Base-by-base conservation (phyloP, 2,329 filamentous ascomycete genomes). In the Thelonectria rubi region DNA sequence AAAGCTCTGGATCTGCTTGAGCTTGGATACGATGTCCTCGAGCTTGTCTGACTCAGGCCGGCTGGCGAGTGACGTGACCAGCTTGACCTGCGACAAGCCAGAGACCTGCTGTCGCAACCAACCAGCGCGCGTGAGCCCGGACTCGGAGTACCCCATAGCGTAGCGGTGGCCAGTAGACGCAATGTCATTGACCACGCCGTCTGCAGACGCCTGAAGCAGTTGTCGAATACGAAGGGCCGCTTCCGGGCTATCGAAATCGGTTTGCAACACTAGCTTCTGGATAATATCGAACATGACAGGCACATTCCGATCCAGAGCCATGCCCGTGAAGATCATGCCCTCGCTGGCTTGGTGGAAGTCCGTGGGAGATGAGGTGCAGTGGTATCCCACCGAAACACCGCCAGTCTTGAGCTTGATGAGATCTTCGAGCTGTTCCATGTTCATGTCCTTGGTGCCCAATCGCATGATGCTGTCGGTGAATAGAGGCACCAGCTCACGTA, bases 341-440 rank as follows among this genome's bases (percentile, higher is more conserved):
- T 99, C 95, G 17, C 86, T 88, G 9, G 89, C 91, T 24, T 85
- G 81, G 30, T 85, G 83, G 56, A 92, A 87, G 66, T 94, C 87
- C 1, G 84, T 84, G 0, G 94, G 92, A 2, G 89, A 93, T 0
- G 94, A 87, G 0, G 90, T 88, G n/a, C 90, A 87, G 77, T 96
- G 91, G 69, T 97, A 94, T 1, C 91, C 89, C 15, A 96, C 88
- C 3, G 89, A 91, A 39, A 99, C 86, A 10, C 95, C 95, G 18
- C 95, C 95, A 1, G 95, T 98, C 80, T 96, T 97, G 30, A 98
- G 84, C 77, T 98, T 98, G 76, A 99, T 97, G 57, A 94, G 79
- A 73, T 98, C 95, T 77, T 99, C 95, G 53, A 98, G 86, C 76
- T 97, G 89, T 76, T 97, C 95, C 91, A 97, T 97, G 0, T 89